These are phyloP conservation scores for Cryptosporidium meleagridis DNA, from an alignment of 169 alveolate genomes.

Conservation along the genomic window DNA sequence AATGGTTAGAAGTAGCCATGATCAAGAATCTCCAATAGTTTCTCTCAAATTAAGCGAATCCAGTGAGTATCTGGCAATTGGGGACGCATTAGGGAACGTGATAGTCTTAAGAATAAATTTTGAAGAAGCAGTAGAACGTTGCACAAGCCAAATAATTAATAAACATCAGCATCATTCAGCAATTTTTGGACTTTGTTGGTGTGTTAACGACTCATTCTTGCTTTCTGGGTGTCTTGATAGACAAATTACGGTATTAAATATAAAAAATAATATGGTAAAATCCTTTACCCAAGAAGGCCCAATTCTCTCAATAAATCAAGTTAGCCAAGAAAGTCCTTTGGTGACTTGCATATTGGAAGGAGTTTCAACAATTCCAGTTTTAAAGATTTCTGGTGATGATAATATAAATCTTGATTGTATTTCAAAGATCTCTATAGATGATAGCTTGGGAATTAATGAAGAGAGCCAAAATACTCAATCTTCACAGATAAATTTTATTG, in stretches of 20 bases:
- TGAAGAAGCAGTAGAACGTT: not conserved
- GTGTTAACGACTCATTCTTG: conserved; percentile 15
- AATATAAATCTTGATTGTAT: conserved; percentile 18
- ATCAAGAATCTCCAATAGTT: conserved; percentile 54
- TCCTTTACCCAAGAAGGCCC: conserved; percentile 39
- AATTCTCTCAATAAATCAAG: conserved; percentile 30
- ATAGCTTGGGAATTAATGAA: not conserved
- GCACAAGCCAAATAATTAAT: not conserved
- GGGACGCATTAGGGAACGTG: conserved; percentile 52
- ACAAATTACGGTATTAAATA: conserved; percentile 38
- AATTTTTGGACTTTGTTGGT: conserved; percentile 68
- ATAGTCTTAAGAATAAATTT: not conserved
- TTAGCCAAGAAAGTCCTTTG: not conserved
- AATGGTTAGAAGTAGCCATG: not conserved
- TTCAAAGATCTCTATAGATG: not conserved
- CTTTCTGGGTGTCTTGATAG: conserved; percentile 65
- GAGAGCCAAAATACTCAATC: conserved; percentile 14
- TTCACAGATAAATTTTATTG: conserved; percentile 6
- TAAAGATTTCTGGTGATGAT: not conserved
- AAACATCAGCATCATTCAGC: conserved; percentile 51
- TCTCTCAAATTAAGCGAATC: conserved; percentile 33
- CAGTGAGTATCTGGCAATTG: conserved; percentile 32
- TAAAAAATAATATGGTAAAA: not conserved
- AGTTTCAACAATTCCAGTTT: conserved; percentile 28
- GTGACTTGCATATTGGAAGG: conserved; percentile 64